Percentiles rank a stretch among this genome's conserved stretches.
Conservation (phyloP, 139 green algal species). For the Desmodesmus armatus region DNA sequence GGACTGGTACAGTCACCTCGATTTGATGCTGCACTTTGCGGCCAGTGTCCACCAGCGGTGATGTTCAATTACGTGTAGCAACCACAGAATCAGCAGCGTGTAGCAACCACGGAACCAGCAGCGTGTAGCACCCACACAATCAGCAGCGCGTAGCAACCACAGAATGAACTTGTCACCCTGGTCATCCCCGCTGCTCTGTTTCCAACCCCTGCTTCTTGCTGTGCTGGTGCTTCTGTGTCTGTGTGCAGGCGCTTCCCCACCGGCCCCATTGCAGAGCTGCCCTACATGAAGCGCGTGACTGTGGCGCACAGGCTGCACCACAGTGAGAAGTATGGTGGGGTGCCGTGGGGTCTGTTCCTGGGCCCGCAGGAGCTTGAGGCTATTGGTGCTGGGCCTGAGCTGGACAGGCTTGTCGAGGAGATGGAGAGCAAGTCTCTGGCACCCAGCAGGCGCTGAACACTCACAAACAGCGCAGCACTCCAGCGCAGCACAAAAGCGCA, state of each 20-base stretch:
- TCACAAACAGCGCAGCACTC: background rate
- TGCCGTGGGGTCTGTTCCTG: constrained; percentile 97
- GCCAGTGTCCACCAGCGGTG: too few relatives aligned
- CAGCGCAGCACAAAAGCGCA: background rate
- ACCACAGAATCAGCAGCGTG: too few relatives aligned
- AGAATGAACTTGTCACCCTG: too few relatives aligned
- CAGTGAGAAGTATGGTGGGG: constrained; percentile 91
- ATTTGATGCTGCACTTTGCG: too few relatives aligned
- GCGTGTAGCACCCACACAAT: too few relatives aligned
- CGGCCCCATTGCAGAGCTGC: constrained; percentile 91
- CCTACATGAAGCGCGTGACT: constrained; percentile 88
- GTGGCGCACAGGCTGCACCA: constrained; percentile 97
- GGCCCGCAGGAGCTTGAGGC: constrained; percentile 86
- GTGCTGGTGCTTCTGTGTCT: constrained; percentile 72
- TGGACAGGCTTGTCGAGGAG: constrained; percentile 74
- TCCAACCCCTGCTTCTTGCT: too few relatives aligned
- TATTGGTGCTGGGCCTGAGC: constrained; percentile 71
- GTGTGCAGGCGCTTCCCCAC: constrained; percentile 94
- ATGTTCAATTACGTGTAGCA: too few relatives aligned
- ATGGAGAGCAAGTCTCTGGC: constrained; percentile 50
- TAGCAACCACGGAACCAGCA: too few relatives aligned
- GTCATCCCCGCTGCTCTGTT: too few relatives aligned
- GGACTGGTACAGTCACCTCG: too few relatives aligned
- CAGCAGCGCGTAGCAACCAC: too few relatives aligned
- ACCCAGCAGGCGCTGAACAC: constrained; percentile 23